Evolutionary conservation across 306 rosid species (phyloP), one percentile per base, ranked within the genome.

Genomic region (Dryas octopetala): DNA sequence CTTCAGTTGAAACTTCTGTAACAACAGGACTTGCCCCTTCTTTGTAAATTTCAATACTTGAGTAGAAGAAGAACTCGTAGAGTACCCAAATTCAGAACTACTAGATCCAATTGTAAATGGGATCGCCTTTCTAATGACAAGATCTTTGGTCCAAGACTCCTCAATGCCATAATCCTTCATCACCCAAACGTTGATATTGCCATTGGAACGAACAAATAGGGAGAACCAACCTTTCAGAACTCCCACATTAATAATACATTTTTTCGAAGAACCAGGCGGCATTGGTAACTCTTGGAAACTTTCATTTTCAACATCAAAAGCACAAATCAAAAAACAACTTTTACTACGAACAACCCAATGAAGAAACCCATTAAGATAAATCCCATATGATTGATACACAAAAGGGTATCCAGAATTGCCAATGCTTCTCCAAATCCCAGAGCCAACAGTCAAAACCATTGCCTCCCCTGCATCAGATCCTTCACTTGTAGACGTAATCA

Each of bases 161-260:
- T 47, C 10, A 23, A 46, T 55, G 5, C 71, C 71, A 48, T 47
- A 67, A 19, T 67, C 71, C 16, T 67, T 67, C 71, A 67, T 67
- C 44, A 67, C 53, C 71, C 71, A 67, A 32, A 67, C 71, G 12
- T 48, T 48, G 71, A 67, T 48, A 13, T 26, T 26, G 23, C 17
- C 16, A 0, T 1, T 28, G 16, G 43, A 6, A 17, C 1, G 10
- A 48, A 48, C 71, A 4, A 3, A 23, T 32, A 67, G 0, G 40
- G 70, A 17, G 54, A 66, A 16, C 40, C 19, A 67, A 5, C 71
- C 71, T 48, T 43, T 6, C 71, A 48, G 19, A 17, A 12, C 17
- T 6, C 44, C 57, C 6, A 67, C 16, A 55, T 16, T 66, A 46
- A 17, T 19, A 26, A 46, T 10, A 66, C n/a, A 23, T 47, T 66